These are phyloP conservation scores for Colletotrichum musae DNA, from an alignment of 2,329 filamentous ascomycete species.

Conservation along the genomic window DNA sequence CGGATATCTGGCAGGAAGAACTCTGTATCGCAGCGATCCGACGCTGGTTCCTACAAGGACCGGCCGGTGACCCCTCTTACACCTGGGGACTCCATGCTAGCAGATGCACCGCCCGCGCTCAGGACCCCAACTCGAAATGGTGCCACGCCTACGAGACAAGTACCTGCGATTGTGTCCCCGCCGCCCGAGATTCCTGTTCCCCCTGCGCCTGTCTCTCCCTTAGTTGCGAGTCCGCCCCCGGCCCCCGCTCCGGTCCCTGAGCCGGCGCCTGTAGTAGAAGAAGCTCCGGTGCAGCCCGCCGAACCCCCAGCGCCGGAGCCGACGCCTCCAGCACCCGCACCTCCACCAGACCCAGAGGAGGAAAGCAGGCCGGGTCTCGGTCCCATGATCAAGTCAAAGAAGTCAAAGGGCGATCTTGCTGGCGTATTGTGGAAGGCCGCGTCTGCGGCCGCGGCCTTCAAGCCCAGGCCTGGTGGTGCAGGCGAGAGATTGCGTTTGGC, in stretches of 20 bases:
- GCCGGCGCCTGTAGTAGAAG: slow-evolving; percentile 18
- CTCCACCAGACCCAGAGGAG: slow-evolving; percentile 51
- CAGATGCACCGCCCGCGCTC: slow-evolving; percentile 28
- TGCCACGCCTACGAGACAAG: slow-evolving; percentile 27
- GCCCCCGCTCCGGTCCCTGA: slow-evolving; percentile 15
- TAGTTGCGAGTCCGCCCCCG: slow-evolving; percentile 17
- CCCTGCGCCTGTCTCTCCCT: slow-evolving; percentile 32
- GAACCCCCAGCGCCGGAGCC: slow-evolving; percentile 40
- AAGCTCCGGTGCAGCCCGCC: slow-evolving; percentile 14
- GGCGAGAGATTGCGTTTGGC: slow-evolving; percentile 81
- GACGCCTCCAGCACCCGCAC: slow-evolving; percentile 45
- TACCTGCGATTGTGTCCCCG: slow-evolving; percentile 21
- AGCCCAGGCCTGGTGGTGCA: slow-evolving; percentile 88
- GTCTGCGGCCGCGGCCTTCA: slow-evolving; percentile 77
- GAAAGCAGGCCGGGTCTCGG: slow-evolving; percentile 81
- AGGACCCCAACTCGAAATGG: slow-evolving; percentile 37
- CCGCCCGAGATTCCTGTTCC: slow-evolving; percentile 28
- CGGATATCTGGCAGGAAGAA: slow-evolving; percentile 64
- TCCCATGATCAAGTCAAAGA: slow-evolving; percentile 90
- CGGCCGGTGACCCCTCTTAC: slow-evolving; percentile 47
- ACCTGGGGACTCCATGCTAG: slow-evolving; percentile 15
- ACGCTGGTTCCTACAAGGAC: slow-evolving; percentile 52
- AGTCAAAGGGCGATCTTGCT: slow-evolving; percentile 80
- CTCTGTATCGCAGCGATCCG: slow-evolving; percentile 52
- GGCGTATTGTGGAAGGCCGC: slow-evolving; percentile 86